Percentiles rank a stretch among this genome's conserved stretches.
phyloP scores from a whole-genome alignment of 2,329 filamentous ascomycete genomes.

The Sporothrix schenckii region DNA sequence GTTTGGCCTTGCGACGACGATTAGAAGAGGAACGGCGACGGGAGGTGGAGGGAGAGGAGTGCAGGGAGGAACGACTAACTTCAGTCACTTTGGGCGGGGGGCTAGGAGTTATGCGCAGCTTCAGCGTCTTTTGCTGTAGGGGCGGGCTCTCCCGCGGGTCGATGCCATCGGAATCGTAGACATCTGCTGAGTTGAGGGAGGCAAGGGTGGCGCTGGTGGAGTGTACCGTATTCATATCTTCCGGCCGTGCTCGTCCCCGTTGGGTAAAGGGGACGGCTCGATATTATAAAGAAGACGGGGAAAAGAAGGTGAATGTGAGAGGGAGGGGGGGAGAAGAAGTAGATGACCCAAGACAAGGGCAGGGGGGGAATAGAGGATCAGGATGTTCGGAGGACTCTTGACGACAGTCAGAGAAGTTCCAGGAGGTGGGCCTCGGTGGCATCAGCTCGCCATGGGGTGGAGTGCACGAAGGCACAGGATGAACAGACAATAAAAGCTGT shows the following conservation, averaged over 20 bases:
- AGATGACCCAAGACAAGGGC: neutral
- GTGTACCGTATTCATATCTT: constrained; percentile 48
- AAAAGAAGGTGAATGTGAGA: neutral
- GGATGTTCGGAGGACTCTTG: neutral
- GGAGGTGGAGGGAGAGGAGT: constrained; percentile 39
- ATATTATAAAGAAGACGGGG: constrained; percentile 23
- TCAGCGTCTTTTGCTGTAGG: constrained; percentile 45
- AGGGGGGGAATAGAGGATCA: neutral
- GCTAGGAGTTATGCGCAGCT: constrained; percentile 55
- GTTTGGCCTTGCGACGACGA: constrained; percentile 57
- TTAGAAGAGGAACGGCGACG: constrained; percentile 53
- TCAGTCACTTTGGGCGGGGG: constrained; percentile 52
- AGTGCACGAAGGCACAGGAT: constrained; percentile 27
- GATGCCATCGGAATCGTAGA: constrained; percentile 52
- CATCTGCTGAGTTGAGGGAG: constrained; percentile 40
- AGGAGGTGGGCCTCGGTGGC: constrained; percentile 9
- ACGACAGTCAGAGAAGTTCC: neutral
- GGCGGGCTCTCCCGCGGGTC: constrained; percentile 48
- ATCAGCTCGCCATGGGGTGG: constrained; percentile 42
- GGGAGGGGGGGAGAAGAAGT: neutral
- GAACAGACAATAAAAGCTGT: constrained; percentile 6
- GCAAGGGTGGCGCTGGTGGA: constrained; percentile 39
- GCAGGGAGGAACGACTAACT: constrained; percentile 46
- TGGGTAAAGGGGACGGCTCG: constrained; percentile 34
- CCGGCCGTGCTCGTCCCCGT: constrained; percentile 39